A percentile compares a stretch with the other conserved stretches of the same genome.
phyloP scores from a whole-genome alignment of 2,329 filamentous ascomycete genomes.

The Diaporthe nobilis region DNA sequence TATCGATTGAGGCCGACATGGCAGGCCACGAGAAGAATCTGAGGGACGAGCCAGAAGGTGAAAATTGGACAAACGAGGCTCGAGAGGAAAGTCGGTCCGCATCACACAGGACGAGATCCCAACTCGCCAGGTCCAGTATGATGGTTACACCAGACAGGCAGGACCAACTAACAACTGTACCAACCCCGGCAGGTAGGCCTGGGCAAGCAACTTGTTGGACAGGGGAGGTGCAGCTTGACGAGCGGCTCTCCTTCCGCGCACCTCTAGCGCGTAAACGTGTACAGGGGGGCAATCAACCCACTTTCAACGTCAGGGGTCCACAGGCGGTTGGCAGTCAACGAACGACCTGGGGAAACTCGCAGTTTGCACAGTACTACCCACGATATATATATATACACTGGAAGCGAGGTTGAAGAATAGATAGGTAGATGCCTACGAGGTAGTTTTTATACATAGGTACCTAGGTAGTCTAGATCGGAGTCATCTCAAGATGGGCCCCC shows the following conservation, averaged over 20 bases:
- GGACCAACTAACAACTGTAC: slow-evolving; percentile 20
- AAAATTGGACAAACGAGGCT: slow-evolving; percentile 2
- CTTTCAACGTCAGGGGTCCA: slow-evolving; percentile 22
- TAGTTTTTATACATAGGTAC: background rate
- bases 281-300: background rate
- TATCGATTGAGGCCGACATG: slow-evolving; percentile 35
- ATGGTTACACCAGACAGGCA: slow-evolving; percentile 22
- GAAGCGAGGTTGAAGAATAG: background rate
- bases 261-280: background rate
- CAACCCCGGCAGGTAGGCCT: slow-evolving; percentile 2
- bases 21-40: background rate
- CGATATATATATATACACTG: background rate
- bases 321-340: background rate
- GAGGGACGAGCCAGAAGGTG: background rate
- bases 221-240: slow-evolving; percentile 17
- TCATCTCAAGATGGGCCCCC: background rate
- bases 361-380: background rate
- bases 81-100: background rate
- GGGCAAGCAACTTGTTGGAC: slow-evolving; percentile 1
- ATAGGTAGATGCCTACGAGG: background rate
- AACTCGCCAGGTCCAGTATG: background rate
- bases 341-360: background rate
- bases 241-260: slow-evolving; percentile 26
- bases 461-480: background rate
- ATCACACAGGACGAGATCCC: background rate